Evolutionary conservation across 1,284 basidiomycete genomes (phyloP), one percentile per base, ranked within the genome.

Genomic region (Porodaedalea pini): DNA sequence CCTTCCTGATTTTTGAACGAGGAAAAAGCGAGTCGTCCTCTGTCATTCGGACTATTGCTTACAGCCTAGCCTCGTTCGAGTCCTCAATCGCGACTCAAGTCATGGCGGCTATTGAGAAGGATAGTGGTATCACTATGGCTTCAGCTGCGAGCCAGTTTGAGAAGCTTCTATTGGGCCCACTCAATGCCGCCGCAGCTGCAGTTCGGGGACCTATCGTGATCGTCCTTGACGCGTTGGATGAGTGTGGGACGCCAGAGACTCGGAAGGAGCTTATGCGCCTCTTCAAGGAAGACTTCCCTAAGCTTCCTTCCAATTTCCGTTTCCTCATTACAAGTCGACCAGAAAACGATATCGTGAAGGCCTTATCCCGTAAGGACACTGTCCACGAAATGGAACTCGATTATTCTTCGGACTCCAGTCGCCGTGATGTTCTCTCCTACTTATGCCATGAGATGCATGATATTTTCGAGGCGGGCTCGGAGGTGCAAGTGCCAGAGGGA

Each of bases 1-100:
- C 73, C 0, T 45, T 55, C 4, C 70, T 71, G 51, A 73, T 71
- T 54, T 67, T 71, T 7, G 64, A 63, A 10, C 36, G 52, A 5
- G 36, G 51, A 11, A 41, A 50, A 15, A 31, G 57, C 5, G 53
- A 32, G n/a, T 17, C 47, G 10, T n/a, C 15, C 11, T 13, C 21
- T 25, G 37, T 25, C 3, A 39, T 37, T 13, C 4, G 32, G n/a
- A 25, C 23, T 5, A n/a, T 49, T 29, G 47, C 47, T 13, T 49
- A 17, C n/a, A 36, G 31, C 11, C 47, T 49, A 17, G 47, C 47
- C 0, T 15, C 19, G 17, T 31, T 49, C 29, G 32, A 49, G 11
- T 49, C 47, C 1, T 49, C 47, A 5, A 36, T 49, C 7, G 47
- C 21, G 19, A n/a, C 47, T 19, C 2, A 1, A 4, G n/a, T 36